Base-by-base conservation (phyloP, 208 protist genomes). In the Leishmania martiniquensis region DNA sequence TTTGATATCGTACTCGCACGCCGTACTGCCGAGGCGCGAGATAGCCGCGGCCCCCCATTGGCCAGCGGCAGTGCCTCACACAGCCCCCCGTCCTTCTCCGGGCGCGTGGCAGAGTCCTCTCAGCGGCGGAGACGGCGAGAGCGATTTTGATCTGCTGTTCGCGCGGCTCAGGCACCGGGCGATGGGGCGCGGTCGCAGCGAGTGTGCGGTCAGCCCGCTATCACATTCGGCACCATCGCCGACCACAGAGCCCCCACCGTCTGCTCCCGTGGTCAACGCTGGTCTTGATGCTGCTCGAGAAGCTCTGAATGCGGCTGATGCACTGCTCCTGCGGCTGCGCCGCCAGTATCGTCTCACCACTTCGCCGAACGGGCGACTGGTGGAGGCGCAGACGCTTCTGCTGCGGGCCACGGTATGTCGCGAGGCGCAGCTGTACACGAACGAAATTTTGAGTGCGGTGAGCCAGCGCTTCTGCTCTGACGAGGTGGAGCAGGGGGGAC, bases 91-190 rank as follows among this genome's bases (percentile, higher is more conserved):
- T 29, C 29, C 42, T 55, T 42, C 47, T 32, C 29, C 42, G 29
- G 68, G 45, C 47, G n/a, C 68, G 4, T 52, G 68, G 68, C 47
- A 17, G 29, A 34, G 68, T n/a, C 17, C 52, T 75, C 17, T 42
- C 20, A 37, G 71, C n/a, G 72, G 15, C 9, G 22, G 29, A n/a
- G 57, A 55, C 39, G 25, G 69, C 69, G 79, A 83, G 2, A 68
- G 69, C n/a, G 57, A 65, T 29, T 83, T 79, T 34, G 74, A 79
- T 52, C 47, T 32, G 4, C 55, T 71, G 49, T 83, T 83, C 51
- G 59, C 74, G 34, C 74, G 59, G 29, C 80, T 83, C 29, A 83
- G 72, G 75, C 80, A 76, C 42, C 80, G 79, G n/a, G 80, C 80
- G 1, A 55, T 55, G 20, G 74, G 65, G 67, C 80, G 80, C 37